Evolutionary conservation across 2,329 filamentous ascomycete genomes (phyloP).

Genomic region (Colletotrichum liriopes): DNA sequence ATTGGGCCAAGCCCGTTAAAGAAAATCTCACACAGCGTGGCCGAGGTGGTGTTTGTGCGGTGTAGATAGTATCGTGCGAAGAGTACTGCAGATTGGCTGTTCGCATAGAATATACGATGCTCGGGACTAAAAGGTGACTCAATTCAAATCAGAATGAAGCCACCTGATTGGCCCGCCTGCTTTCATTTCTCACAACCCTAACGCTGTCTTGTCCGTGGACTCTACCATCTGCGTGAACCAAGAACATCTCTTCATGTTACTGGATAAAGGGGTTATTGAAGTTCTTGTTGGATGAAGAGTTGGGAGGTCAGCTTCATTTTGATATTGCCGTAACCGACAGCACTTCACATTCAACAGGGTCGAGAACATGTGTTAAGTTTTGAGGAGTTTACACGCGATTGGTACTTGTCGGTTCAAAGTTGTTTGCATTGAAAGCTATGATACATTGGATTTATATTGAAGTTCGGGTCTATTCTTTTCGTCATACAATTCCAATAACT

Average conservation of each 20-base stretch:
- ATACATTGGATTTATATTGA: too few species aligned
- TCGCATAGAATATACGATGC: neutral
- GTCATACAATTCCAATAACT: neutral
- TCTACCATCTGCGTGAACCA: neutral
- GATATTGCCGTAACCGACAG: neutral
- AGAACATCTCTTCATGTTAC: neutral
- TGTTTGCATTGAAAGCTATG: neutral
- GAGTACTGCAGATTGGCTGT: neutral
- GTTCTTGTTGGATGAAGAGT: neutral
- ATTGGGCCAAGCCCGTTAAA: too few species aligned
- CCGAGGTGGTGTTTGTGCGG: neutral
- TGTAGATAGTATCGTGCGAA: neutral
- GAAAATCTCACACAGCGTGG: neutral
- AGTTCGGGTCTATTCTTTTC: neutral
- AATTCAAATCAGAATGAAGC: neutral
- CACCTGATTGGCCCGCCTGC: neutral
- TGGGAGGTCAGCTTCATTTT: neutral
- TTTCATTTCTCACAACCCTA: neutral
- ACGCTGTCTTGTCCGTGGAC: neutral
- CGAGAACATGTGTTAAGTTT: neutral
- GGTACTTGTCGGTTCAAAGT: neutral
- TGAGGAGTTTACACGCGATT: neutral
- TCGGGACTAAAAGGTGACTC: neutral
- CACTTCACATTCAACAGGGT: neutral
- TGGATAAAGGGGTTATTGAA: neutral